A percentile compares a stretch with the other conserved stretches of the same genome.
phyloP scores from a whole-genome alignment of 495 filamentous ascomycete genomes.

The Cercophora scortea region DNA sequence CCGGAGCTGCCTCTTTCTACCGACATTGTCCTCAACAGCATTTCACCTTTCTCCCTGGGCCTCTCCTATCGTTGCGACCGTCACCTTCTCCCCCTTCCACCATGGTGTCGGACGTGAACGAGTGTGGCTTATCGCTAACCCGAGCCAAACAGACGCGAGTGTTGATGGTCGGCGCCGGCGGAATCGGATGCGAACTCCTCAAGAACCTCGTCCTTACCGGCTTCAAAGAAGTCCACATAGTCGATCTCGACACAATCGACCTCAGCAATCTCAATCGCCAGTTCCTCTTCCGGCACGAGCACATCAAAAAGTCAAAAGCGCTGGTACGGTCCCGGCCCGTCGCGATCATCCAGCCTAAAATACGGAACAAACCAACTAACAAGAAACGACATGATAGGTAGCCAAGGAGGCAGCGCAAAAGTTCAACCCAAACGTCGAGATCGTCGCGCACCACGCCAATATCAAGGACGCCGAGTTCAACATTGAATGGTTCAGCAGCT shows the following conservation, averaged over 20 bases:
- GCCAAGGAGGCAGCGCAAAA: slow-evolving; percentile 86
- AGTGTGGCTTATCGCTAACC: slow-evolving; percentile 20
- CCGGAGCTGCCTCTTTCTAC: neutral
- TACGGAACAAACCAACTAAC: neutral
- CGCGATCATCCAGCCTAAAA: neutral
- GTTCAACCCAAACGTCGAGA: slow-evolving; percentile 84
- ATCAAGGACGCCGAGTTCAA: slow-evolving; percentile 93
- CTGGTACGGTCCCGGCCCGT: slow-evolving; percentile 49
- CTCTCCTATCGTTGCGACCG: neutral
- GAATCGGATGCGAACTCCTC: slow-evolving; percentile 94
- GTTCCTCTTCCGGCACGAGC: slow-evolving; percentile 93
- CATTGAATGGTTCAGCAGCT: slow-evolving; percentile 79
- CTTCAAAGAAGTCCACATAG: slow-evolving; percentile 90
- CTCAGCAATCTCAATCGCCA: slow-evolving; percentile 96
- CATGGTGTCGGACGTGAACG: neutral
- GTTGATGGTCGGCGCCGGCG: slow-evolving; percentile 91
- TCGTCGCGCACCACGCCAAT: slow-evolving; percentile 88
- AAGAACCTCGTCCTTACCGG: slow-evolving; percentile 94
- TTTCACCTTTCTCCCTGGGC: neutral
- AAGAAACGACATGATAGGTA: slow-evolving; percentile 41
- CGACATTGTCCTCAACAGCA: neutral
- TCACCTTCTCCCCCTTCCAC: neutral
- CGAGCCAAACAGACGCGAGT: slow-evolving; percentile 61
- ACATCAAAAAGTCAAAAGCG: slow-evolving; percentile 97
- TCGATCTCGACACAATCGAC: slow-evolving; percentile 97